Evolutionary conservation across 2,329 filamentous ascomycete species (phyloP).

Genomic region (Pseudocercospora fijiensis): DNA sequence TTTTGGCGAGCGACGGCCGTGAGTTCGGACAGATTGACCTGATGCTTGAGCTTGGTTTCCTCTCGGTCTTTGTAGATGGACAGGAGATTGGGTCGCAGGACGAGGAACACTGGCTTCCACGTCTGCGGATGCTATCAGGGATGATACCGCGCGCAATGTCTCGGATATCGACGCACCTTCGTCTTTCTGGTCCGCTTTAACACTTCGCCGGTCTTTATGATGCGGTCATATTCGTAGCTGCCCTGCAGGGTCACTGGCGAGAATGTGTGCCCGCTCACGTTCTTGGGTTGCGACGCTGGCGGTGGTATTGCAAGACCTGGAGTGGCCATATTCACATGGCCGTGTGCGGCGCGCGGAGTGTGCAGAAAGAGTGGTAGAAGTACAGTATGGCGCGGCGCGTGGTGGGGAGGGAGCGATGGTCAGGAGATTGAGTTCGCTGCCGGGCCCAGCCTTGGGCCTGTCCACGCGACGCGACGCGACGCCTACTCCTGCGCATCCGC

Average conservation of each 20-base stretch:
- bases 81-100: conserved; percentile 83
- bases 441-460: neutral
- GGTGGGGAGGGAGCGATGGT: neutral
- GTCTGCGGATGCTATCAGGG: conserved; percentile 55
- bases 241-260: conserved; percentile 86
- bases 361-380: neutral
- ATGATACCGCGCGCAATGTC: neutral
- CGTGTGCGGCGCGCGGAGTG: neutral
- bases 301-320: conserved; percentile 14
- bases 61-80: conserved; percentile 92
- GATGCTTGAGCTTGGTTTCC: conserved; percentile 84
- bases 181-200: conserved; percentile 90
- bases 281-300: conserved; percentile 10
- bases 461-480: neutral
- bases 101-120: conserved; percentile 87
- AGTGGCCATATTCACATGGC: neutral
- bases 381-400: neutral
- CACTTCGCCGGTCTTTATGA: conserved; percentile 84
- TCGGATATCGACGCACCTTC: conserved; percentile 59
- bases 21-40: conserved; percentile 83
- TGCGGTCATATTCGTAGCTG: conserved; percentile 91
- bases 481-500: conserved; percentile 1
- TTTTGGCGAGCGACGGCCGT: conserved; percentile 87
- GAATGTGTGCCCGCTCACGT: conserved; percentile 57
- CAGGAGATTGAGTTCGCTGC: conserved; percentile 8